phyloP scores from a whole-genome alignment of 2,329 filamentous ascomycete species.

The Hortaea werneckii region DNA sequence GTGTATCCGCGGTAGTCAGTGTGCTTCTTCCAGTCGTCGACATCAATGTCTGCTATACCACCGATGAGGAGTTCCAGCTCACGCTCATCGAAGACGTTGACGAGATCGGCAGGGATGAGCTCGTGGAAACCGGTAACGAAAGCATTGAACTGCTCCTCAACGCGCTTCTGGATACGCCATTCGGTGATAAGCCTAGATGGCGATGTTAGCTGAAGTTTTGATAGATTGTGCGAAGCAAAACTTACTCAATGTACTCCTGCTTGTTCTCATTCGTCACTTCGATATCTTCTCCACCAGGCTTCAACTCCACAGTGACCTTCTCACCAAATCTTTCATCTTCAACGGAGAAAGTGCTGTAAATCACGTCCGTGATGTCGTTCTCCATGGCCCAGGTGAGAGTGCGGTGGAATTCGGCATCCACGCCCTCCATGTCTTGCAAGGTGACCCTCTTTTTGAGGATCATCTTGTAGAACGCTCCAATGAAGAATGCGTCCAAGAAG shows the following conservation, averaged over 20 bases:
- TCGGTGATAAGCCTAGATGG: constrained; percentile 71
- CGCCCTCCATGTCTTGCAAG: constrained; percentile 95
- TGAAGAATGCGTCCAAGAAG: constrained; percentile 98
- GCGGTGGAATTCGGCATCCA: constrained; percentile 94
- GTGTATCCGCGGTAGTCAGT: constrained; percentile 98
- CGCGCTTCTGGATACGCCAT: constrained; percentile 98
- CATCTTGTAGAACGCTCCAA: constrained; percentile 99
- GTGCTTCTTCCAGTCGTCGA: constrained; percentile 99
- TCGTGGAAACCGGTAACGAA: constrained; percentile 98
- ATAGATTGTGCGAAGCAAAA: constrained; percentile 5
- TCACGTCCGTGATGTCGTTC: constrained; percentile 89
- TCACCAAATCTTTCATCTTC: constrained; percentile 97
- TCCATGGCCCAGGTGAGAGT: constrained; percentile 97
- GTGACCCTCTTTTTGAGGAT: constrained; percentile 86
- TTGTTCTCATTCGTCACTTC: constrained; percentile 98
- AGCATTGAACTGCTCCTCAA: constrained; percentile 95
- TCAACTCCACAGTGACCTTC: constrained; percentile 85
- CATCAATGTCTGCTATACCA: constrained; percentile 98
- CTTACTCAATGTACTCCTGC: constrained; percentile 90
- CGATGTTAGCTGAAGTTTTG: not conserved
- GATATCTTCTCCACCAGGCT: constrained; percentile 79
- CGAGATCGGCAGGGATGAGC: constrained; percentile 87
- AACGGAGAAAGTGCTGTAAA: constrained; percentile 93
- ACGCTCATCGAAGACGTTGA: constrained; percentile 97
- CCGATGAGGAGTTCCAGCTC: constrained; percentile 94